These are phyloP conservation scores for Kazachstania martiniae DNA, from an alignment of 805 yeast genomes.

Conservation along the genomic window DNA sequence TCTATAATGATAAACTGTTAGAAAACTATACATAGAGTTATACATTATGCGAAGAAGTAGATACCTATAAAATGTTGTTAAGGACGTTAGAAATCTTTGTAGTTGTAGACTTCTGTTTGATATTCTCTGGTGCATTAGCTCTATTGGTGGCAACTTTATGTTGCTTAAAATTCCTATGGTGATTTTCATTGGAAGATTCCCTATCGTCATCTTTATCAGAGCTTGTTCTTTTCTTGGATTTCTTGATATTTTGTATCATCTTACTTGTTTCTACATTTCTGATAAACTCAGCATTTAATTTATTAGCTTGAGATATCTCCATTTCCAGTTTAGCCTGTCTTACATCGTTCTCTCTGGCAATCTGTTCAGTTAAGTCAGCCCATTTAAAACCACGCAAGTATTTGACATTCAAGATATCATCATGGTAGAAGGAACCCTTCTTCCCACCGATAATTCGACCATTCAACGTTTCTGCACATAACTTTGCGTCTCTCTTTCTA, in stretches of 20 bases:
- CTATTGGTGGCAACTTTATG: constrained; percentile 55
- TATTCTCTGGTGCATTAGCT: constrained; percentile 44
- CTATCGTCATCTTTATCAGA: constrained; percentile 17
- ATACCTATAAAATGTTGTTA: constrained; percentile 34
- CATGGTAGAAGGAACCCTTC: constrained; percentile 83
- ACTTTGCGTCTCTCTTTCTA: constrained; percentile 75
- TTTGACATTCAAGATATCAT: constrained; percentile 85
- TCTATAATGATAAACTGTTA: constrained; percentile 1
- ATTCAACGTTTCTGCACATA: constrained; percentile 77
- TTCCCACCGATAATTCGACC: constrained; percentile 88
- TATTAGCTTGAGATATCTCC: constrained; percentile 81
- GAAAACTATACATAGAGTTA: neutral
- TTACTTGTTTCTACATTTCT: constrained; percentile 79
- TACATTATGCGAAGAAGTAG: neutral
- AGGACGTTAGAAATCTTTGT: constrained; percentile 33
- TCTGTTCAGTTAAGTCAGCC: constrained; percentile 88
- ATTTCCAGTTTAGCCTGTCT: constrained; percentile 81
- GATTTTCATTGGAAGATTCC: constrained; percentile 13
- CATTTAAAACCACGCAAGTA: constrained; percentile 89
- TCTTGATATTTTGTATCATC: constrained; percentile 55
- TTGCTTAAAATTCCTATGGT: constrained; percentile 57
- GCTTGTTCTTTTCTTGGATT: constrained; percentile 19
- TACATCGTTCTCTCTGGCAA: constrained; percentile 79
- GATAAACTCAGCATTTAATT: constrained; percentile 74
- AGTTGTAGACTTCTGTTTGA: constrained; percentile 12